Conservation (phyloP, 2,329 filamentous ascomycete genomes). For the Apiospora saccharicola region DNA sequence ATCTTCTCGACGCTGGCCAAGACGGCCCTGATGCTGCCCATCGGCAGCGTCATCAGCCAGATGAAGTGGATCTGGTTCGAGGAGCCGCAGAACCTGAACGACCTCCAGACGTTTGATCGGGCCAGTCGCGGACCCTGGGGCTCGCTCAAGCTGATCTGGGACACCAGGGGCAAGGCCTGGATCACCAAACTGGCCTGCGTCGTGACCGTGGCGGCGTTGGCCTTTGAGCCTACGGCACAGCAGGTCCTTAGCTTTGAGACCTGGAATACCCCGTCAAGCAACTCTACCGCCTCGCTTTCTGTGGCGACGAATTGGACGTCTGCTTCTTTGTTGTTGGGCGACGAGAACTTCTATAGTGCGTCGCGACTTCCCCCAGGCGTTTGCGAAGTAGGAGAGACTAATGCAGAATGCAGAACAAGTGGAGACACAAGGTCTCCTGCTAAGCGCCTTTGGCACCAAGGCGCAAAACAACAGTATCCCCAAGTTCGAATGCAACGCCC, state of each 20-base stretch:
- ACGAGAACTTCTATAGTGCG: neutral
- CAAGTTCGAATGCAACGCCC: conserved; percentile 3
- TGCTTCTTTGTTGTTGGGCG: neutral
- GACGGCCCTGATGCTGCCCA: conserved; percentile 39
- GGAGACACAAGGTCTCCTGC: neutral
- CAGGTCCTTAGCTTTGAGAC: conserved; percentile 29
- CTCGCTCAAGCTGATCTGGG: conserved; percentile 26
- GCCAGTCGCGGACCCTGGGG: conserved; percentile 41
- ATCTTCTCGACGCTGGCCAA: conserved; percentile 43
- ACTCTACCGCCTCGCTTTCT: conserved; percentile 6
- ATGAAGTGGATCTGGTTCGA: conserved; percentile 45
- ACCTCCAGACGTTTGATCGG: conserved; percentile 40
- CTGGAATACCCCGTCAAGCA: neutral
- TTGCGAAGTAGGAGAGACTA: neutral
- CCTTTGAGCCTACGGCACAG: conserved; percentile 31
- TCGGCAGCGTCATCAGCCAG: conserved; percentile 44
- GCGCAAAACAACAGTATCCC: neutral
- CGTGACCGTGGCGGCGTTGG: conserved; percentile 27
- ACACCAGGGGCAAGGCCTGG: neutral
- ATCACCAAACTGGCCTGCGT: conserved; percentile 20
- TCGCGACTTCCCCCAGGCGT: neutral
- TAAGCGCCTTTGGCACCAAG: neutral
- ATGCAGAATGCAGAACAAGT: neutral
- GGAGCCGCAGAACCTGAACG: conserved; percentile 31
- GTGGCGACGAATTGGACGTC: conserved; percentile 15